A percentile compares a stretch with the other conserved stretches of the same genome.
Evolutionary conservation across 768 basidiomycete genomes (phyloP).

Genomic region (Butyriboletus loyo): DNA sequence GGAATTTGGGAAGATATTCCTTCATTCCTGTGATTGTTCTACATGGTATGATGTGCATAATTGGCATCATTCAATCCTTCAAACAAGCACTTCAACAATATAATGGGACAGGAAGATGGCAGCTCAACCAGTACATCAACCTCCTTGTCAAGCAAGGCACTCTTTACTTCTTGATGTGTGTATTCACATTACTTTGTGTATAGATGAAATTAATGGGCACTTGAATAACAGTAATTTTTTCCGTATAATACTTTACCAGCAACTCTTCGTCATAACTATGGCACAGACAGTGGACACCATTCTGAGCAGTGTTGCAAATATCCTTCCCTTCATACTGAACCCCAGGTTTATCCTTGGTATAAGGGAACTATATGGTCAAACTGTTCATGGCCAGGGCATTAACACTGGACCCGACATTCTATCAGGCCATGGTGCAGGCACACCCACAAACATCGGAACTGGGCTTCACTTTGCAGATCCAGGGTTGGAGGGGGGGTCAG

Average conservation of each 20-base stretch:
- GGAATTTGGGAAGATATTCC: constrained; percentile 4
- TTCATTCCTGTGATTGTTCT: neutral
- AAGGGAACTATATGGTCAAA: neutral
- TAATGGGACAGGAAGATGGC: neutral
- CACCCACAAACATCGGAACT: neutral
- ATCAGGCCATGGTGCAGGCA: neutral
- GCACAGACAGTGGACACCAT: neutral
- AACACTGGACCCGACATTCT: constrained; percentile 6
- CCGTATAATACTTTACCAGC: neutral
- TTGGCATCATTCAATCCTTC: neutral
- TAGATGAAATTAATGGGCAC: neutral
- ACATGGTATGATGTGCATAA: constrained; percentile 6
- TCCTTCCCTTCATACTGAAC: neutral
- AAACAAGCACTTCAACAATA: neutral
- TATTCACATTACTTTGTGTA: neutral
- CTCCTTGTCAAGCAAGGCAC: constrained; percentile 7
- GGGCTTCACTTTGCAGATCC: neutral
- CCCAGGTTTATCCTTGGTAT: constrained; percentile 10
- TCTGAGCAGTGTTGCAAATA: neutral
- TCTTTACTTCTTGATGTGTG: constrained; percentile 6
- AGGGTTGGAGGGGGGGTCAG: neutral
- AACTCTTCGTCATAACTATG: neutral
- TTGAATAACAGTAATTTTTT: constrained; percentile 1
- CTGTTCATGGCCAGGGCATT: neutral
- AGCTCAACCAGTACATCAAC: constrained; percentile 5